Percentiles rank a stretch among this genome's conserved stretches.
Evolutionary conservation across 345 rosid genomes (phyloP).

Genomic region (Conringia planisiliqua): DNA sequence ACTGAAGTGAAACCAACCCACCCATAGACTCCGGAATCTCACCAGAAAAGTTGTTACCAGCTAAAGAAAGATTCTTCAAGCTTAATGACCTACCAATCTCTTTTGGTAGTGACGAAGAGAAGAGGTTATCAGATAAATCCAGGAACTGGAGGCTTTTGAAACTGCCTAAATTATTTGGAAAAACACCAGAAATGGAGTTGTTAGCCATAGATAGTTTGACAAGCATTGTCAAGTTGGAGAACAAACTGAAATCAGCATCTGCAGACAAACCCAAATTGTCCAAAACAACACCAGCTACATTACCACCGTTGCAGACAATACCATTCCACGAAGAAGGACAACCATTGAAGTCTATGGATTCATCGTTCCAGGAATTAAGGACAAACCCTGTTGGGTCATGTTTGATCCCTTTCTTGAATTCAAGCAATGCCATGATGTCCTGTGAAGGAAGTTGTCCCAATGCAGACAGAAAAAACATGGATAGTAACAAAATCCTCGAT

Average conservation of each 20-base stretch:
- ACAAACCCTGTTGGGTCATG: conserved; percentile 98
- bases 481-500: conserved; percentile 43
- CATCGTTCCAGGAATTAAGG: conserved; percentile 90
- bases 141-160: conserved; percentile 73
- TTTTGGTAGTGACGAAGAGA: conserved; percentile 53
- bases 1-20: conserved; percentile 64
- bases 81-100: conserved; percentile 65
- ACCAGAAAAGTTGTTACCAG: conserved; percentile 94
- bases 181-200: conserved; percentile 70
- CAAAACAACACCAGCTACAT: conserved; percentile 86
- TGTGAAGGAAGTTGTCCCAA: conserved; percentile 96
- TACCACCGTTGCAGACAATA: conserved; percentile 80
- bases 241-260: conserved; percentile 73
- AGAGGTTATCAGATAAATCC: conserved; percentile 75
- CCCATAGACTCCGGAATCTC: conserved; percentile 65
- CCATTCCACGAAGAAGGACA: conserved; percentile 99
- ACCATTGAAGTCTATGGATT: conserved; percentile 89
- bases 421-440: conserved; percentile 89
- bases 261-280: conserved; percentile 76
- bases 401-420: conserved; percentile 90
- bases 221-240: conserved; percentile 82
- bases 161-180: conserved; percentile 62
- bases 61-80: conserved; percentile 69
- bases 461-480: conserved; percentile 44
- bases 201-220: conserved; percentile 85